Evolutionary conservation across 768 basidiomycete genomes (phyloP).

Genomic region (Podaxis rugospora): DNA sequence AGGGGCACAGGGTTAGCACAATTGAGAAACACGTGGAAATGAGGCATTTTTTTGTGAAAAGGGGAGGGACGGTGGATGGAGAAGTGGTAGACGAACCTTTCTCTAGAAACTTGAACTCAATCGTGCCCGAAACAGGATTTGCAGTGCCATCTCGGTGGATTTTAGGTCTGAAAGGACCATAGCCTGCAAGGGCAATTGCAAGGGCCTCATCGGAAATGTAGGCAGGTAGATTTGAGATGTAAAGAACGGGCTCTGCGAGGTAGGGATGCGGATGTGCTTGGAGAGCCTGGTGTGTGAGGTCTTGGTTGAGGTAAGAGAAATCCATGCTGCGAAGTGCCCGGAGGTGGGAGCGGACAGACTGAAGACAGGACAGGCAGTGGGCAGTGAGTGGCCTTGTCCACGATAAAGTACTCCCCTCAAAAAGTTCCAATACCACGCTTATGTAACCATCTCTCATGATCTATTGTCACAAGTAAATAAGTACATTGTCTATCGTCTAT

Average conservation of each 20-base stretch:
- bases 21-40: constrained; percentile 8
- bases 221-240: constrained; percentile 74
- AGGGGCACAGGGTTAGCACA: constrained; percentile 10
- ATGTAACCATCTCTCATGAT: constrained; percentile 12
- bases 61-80: constrained; percentile 1
- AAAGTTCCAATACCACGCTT: constrained; percentile 3
- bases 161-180: constrained; percentile 79
- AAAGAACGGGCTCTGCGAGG: constrained; percentile 77
- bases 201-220: constrained; percentile 75
- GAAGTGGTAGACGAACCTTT: constrained; percentile 51
- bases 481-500: background rate
- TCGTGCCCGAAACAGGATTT: constrained; percentile 60
- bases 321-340: constrained; percentile 33
- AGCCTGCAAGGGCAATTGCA: constrained; percentile 66
- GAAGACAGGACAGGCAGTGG: background rate
- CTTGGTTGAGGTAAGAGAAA: constrained; percentile 34
- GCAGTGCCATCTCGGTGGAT: constrained; percentile 57
- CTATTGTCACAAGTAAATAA: background rate
- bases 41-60: background rate
- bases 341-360: background rate
- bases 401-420: background rate
- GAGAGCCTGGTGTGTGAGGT: constrained; percentile 26
- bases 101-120: constrained; percentile 80
- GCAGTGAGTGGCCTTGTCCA: background rate
- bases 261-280: constrained; percentile 64